Conservation (phyloP, 2,329 filamentous ascomycete genomes). For the Intubia oerlemansii region DNA sequence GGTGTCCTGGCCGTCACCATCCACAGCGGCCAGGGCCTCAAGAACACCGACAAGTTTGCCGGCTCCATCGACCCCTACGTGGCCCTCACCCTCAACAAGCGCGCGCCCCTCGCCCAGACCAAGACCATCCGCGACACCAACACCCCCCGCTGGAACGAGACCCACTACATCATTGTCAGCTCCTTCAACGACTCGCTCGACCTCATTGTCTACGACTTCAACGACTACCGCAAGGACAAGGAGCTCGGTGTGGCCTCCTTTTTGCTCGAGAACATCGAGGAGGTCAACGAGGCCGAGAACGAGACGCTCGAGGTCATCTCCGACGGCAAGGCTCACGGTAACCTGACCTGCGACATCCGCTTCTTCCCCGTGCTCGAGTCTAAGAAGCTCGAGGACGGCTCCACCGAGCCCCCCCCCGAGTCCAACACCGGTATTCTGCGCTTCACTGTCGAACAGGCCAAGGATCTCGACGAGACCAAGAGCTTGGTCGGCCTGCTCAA, state of each 20-base stretch:
- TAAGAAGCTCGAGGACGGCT: conserved; percentile 53
- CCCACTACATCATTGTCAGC: conserved; percentile 83
- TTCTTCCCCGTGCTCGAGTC: conserved; percentile 87
- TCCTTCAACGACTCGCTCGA: conserved; percentile 78
- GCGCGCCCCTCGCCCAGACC: conserved; percentile 64
- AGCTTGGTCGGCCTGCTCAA: conserved; percentile 80
- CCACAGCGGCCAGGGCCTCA: conserved; percentile 77
- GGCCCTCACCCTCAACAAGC: conserved; percentile 63
- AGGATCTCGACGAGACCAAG: conserved; percentile 83
- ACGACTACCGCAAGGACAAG: conserved; percentile 91
- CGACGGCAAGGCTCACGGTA: conserved; percentile 66
- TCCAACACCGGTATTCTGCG: conserved; percentile 84
- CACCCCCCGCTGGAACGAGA: conserved; percentile 91
- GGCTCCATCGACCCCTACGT: conserved; percentile 84
- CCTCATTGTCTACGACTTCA: conserved; percentile 75
- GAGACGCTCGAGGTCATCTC: conserved; percentile 64
- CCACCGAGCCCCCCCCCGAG: conserved; percentile 60
- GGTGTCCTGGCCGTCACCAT: conserved; percentile 83
- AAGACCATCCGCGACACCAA: conserved; percentile 70
- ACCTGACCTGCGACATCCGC: conserved; percentile 61
- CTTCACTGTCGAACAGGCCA: conserved; percentile 87
- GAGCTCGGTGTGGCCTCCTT: conserved; percentile 80
- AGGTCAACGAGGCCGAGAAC: conserved; percentile 60
- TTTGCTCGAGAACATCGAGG: conserved; percentile 60
- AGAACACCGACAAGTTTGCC: conserved; percentile 86